Conservation (phyloP, 2,329 filamentous ascomycete genomes). For the Aspergillus japonicus region DNA sequence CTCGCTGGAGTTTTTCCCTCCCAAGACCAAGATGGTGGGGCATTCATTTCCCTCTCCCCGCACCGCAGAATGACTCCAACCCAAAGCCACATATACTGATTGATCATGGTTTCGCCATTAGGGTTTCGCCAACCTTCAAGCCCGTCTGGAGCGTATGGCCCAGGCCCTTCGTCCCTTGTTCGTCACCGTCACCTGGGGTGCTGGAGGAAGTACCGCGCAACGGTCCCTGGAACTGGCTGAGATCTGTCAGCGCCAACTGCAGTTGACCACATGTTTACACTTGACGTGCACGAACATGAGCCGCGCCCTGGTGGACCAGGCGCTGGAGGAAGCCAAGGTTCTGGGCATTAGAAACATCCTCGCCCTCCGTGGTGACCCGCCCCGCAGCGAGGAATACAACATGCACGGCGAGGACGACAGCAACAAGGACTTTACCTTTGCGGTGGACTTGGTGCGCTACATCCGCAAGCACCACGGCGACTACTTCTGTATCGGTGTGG, state of each 20-base stretch:
- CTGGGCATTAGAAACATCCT: conserved; percentile 92
- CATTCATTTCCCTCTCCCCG: conserved; percentile 24
- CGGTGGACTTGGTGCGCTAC: conserved; percentile 83
- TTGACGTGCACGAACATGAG: conserved; percentile 99
- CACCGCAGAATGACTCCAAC: conserved; percentile 11
- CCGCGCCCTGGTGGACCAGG: conserved; percentile 77
- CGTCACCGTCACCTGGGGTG: conserved; percentile 97
- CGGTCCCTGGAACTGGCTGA: conserved; percentile 94
- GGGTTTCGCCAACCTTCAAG: conserved; percentile 90
- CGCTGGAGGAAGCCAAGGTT: conserved; percentile 84
- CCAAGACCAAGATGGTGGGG: conserved; percentile 82
- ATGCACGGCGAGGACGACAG: conserved; percentile 60
- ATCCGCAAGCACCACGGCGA: conserved; percentile 83
- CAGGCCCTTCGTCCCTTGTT: conserved; percentile 87
- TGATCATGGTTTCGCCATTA: conserved; percentile 28
- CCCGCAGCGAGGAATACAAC: conserved; percentile 82
- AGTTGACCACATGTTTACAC: conserved; percentile 91
- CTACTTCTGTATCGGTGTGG: conserved; percentile 95
- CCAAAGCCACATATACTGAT: conserved; percentile 3
- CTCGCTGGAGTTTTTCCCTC: conserved; percentile 98
- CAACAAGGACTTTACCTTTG: conserved; percentile 82
- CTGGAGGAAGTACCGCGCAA: conserved; percentile 83
- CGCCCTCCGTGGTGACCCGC: conserved; percentile 86
- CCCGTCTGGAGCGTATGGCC: conserved; percentile 92
- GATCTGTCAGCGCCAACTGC: conserved; percentile 87